Conservation (phyloP, 345 rosid species). For the Capsella bursapastoris region DNA sequence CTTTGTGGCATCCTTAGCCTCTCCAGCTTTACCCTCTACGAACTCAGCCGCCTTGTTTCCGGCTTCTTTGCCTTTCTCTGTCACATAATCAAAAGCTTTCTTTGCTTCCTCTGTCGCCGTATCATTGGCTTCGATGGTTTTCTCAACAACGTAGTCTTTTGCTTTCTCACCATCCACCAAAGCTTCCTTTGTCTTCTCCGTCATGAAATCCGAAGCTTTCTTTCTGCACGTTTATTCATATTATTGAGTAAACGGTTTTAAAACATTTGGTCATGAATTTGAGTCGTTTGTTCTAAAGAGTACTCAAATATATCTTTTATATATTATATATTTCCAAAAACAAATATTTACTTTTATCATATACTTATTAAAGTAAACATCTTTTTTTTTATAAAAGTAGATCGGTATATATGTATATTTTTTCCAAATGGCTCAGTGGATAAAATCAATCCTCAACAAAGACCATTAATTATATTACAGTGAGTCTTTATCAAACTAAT, state of each 20-base stretch:
- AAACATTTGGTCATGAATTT: not conserved
- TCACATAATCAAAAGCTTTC: conserved; percentile 34
- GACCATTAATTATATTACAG: not conserved
- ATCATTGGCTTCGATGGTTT: conserved; percentile 21
- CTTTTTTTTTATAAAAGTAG: conserved; percentile 6
- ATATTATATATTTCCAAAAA: not conserved
- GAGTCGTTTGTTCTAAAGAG: not conserved
- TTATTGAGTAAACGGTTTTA: not conserved
- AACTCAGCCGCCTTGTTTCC: conserved; percentile 37
- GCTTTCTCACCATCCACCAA: conserved; percentile 41
- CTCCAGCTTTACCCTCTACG: conserved; percentile 34
- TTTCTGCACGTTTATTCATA: conserved; percentile 17
- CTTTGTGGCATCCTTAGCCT: conserved; percentile 39
- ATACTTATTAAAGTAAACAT: not conserved
- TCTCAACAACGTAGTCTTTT: conserved; percentile 38
- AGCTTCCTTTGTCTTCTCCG: conserved; percentile 38
- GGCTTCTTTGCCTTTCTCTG: conserved; percentile 48
- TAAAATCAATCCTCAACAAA: not conserved
- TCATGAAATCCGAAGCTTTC: conserved; percentile 38
- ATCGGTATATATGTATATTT: not conserved
- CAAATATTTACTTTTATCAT: not conserved
- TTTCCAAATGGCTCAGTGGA: not conserved
- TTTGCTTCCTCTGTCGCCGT: conserved; percentile 21
- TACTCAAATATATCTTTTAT: not conserved
- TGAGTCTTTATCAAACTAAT: not conserved